Percentiles rank a stretch among this genome's conserved stretches.
Conservation (phyloP, 2,329 filamentous ascomycete genomes). For the Neurospora sp. region DNA sequence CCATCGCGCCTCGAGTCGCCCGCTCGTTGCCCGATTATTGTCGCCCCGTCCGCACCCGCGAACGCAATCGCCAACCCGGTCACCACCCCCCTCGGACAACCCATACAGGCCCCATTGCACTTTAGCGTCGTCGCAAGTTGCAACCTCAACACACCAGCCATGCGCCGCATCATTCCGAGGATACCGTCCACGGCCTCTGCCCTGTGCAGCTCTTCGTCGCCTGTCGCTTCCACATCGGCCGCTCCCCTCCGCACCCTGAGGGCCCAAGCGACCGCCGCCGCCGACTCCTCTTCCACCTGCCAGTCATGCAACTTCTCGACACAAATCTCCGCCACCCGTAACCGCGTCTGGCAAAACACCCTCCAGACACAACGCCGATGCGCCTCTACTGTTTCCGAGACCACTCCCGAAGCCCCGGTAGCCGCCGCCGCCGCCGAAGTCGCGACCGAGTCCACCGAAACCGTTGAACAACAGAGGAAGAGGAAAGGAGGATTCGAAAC, state of each 20-base stretch:
- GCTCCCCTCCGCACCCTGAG: constrained; percentile 7
- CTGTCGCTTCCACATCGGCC: constrained; percentile 1
- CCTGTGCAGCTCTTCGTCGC: constrained; percentile 9
- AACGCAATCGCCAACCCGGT: not conserved
- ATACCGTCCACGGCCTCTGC: constrained; percentile 13
- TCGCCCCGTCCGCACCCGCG: not conserved
- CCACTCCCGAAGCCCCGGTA: not conserved
- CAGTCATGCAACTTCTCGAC: not conserved
- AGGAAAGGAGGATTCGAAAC: not conserved
- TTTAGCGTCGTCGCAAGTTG: not conserved
- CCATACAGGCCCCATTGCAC: not conserved
- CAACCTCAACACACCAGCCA: constrained; percentile 1
- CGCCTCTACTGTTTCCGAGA: constrained; percentile 9
- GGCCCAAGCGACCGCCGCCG: not conserved
- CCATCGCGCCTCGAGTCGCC: not conserved
- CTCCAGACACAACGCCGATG: constrained; percentile 8
- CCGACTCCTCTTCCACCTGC: not conserved
- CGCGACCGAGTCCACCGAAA: not conserved
- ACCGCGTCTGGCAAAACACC: constrained; percentile 2
- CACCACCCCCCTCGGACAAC: not conserved
- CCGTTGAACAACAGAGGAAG: not conserved
- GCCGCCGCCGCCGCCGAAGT: not conserved
- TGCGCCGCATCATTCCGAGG: constrained; percentile 18
- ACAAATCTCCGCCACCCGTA: constrained; percentile 1
- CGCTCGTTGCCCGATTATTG: not conserved